These are phyloP conservation scores for Aspergillus bertholletiae DNA, from an alignment of 495 filamentous ascomycete species.

Conservation along the genomic window DNA sequence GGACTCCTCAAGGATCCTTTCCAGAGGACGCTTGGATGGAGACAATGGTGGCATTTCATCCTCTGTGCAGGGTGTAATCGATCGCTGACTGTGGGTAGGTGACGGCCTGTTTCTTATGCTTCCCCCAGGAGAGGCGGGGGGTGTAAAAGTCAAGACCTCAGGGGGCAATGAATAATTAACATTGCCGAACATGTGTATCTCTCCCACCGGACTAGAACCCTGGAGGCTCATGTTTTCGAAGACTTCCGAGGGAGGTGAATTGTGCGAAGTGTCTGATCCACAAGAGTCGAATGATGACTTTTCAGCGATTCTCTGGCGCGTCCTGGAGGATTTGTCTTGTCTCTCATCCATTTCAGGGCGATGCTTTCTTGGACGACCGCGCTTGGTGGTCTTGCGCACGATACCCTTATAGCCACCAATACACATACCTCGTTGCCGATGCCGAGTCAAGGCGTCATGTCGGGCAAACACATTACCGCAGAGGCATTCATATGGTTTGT, in stretches of 20 bases:
- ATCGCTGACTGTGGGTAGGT: constrained; percentile 45
- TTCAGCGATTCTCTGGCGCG: constrained; percentile 43
- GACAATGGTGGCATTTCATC: constrained; percentile 38
- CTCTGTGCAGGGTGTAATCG: constrained; percentile 39
- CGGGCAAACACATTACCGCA: constrained; percentile 90
- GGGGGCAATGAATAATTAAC: constrained; percentile 40
- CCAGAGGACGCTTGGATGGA: constrained; percentile 20
- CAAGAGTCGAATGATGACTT: constrained; percentile 36
- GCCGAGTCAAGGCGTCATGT: constrained; percentile 90
- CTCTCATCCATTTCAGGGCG: constrained; percentile 64
- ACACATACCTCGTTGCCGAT: constrained; percentile 93
- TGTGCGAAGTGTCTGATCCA: constrained; percentile 26
- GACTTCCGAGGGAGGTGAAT: constrained; percentile 29
- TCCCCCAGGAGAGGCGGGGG: constrained; percentile 44
- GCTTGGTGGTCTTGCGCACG: constrained; percentile 65
- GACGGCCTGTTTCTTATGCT: constrained; percentile 41
- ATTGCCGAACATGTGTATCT: constrained; percentile 36
- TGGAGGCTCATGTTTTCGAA: constrained; percentile 45
- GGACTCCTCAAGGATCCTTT: constrained; percentile 21
- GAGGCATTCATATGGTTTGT: constrained; percentile 86
- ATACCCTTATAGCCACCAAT: constrained; percentile 85
- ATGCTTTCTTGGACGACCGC: constrained; percentile 63
- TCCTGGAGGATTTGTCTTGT: constrained; percentile 56
- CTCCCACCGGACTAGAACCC: constrained; percentile 39
- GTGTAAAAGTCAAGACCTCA: constrained; percentile 43